Conservation (phyloP, 1,284 basidiomycete species). For the Puccinia sorghi region DNA sequence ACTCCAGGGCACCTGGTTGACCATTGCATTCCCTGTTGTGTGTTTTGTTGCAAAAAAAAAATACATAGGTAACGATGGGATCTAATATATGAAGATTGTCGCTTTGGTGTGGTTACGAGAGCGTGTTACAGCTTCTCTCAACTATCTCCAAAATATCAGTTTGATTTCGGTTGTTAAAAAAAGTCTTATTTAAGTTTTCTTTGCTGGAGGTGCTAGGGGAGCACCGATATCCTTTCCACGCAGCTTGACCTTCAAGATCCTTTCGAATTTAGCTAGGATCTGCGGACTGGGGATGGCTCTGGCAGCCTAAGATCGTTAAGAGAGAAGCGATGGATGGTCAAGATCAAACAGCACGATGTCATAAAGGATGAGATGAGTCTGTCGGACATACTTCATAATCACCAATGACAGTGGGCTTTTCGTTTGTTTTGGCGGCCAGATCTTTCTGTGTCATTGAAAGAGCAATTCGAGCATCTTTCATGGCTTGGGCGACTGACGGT, state of each 20-base stretch:
- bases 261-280: slow-evolving; percentile 41
- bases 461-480: slow-evolving; percentile 42
- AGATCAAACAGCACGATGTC: background rate
- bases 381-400: slow-evolving; percentile 37
- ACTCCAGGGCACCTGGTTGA: too few relatives aligned
- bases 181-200: slow-evolving; percentile 11
- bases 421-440: slow-evolving; percentile 28
- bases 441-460: slow-evolving; percentile 43
- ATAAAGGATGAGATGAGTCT: background rate
- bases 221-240: slow-evolving; percentile 40
- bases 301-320: slow-evolving; percentile 20
- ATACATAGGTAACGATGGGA: slow-evolving; percentile 29
- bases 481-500: slow-evolving; percentile 31
- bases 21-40: background rate
- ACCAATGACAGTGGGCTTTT: slow-evolving; percentile 45
- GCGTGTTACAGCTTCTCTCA: background rate
- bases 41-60: slow-evolving; percentile 12
- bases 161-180: too few relatives aligned
- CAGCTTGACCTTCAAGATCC: slow-evolving; percentile 45
- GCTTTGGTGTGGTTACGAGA: background rate
- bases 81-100: background rate
- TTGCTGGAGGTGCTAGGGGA: slow-evolving; percentile 20
- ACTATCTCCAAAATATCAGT: background rate
- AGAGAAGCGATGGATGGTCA: background rate
- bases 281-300: slow-evolving; percentile 42